A percentile compares a stretch with the other conserved stretches of the same genome.
These are phyloP conservation scores for Beauveria pseudobassiana DNA, from an alignment of 2,329 filamentous ascomycete species.

Conservation along the genomic window DNA sequence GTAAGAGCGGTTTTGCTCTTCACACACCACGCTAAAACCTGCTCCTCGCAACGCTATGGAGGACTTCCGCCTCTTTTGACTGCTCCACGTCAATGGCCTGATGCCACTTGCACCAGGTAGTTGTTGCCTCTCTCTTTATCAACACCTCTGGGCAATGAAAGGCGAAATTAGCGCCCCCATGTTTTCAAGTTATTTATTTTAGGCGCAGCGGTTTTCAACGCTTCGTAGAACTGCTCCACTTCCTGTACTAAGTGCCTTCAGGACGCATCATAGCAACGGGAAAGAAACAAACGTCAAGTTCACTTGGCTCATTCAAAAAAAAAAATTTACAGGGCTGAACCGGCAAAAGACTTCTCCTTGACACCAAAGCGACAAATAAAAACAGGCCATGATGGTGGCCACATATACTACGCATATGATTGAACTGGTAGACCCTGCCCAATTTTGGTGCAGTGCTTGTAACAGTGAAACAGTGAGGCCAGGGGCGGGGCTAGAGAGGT, in stretches of 20 bases:
- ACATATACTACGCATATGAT: not conserved
- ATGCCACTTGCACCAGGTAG: no score
- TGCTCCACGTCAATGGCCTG: no score
- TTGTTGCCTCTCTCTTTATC: no score
- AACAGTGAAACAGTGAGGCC: not conserved
- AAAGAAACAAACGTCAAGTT: not conserved
- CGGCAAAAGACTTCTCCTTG: not conserved
- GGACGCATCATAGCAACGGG: not conserved
- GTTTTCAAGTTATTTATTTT: not conserved
- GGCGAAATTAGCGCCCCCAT: not conserved
- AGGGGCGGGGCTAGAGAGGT: no score
- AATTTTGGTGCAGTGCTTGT: not conserved
- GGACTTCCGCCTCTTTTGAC: no score
- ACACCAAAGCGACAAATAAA: not conserved
- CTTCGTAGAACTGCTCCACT: not conserved
- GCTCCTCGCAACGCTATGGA: no score
- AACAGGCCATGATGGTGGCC: not conserved
- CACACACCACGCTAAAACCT: no score
- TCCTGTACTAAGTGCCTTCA: not conserved
- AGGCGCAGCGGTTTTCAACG: not conserved
- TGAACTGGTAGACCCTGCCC: not conserved
- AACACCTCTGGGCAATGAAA: not conserved
- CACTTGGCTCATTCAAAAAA: not conserved
- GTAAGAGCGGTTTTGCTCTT: no score
- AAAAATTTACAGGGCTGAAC: not conserved